Base-by-base conservation (phyloP, 176 grass and related monocot species). In the Cenchrus americanus region DNA sequence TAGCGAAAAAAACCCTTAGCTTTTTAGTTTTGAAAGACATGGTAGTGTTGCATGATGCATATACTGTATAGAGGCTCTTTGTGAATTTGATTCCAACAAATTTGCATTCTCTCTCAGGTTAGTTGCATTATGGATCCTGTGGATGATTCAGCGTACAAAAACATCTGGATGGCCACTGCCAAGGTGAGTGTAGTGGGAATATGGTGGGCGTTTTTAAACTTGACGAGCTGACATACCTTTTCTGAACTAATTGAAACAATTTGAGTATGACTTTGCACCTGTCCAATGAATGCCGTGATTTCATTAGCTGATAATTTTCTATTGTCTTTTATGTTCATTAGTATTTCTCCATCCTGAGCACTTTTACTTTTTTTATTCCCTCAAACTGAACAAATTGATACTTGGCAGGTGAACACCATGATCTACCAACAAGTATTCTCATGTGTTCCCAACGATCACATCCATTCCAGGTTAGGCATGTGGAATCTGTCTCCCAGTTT, bases 141-240 rank as follows among this genome's bases (percentile, higher is more conserved):
- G 48, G 79, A 84, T 44, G 79, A 86, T 77, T 81, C 79, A 70
- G 83, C 83, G 3, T 95, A 95, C 80, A 90, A 79, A 58, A 84
- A 82, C 57, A 90, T 92, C 51, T 95, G 93, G 90, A 90, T 95
- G 93, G 90, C 78, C 54, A 95, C 88, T 67, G 93, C 90, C 65
- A 84, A 95, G 90, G 93, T 95, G 69, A 87, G 66, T 30, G 51
- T 62, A 60, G 7, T 23, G 24, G 46, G 66, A 32, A 76, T 44
- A 51, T 37, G 14, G 44, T 49, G 26, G 14, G 10, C 19, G 26
- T 23, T 55, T 68, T 57, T 80, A 15, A 68, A 54, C 24, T 40
- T 42, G 49, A 51, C 21, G 50, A 66, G 62, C 32, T 58, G 54
- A 8, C 54, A 53, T 17, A 58, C 18, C 42, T 69, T 58, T n/a